A percentile compares a stretch with the other conserved stretches of the same genome.
These are phyloP conservation scores for Aspergillus fijiensis DNA, from an alignment of 2,329 filamentous ascomycete genomes.

Conservation along the genomic window DNA sequence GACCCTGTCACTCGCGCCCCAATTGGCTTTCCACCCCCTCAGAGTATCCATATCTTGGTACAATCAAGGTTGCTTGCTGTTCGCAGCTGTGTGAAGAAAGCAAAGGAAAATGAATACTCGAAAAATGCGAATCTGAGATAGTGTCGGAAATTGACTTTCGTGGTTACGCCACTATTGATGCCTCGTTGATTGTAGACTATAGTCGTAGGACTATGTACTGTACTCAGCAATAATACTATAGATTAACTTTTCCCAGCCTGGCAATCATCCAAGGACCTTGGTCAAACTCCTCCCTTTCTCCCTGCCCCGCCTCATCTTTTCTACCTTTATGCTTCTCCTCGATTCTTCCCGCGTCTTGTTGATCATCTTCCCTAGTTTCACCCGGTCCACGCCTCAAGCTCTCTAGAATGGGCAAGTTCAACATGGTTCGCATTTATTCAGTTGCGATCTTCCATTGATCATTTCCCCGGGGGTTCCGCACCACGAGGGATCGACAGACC, in stretches of 20 bases:
- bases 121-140: neutral
- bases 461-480: neutral
- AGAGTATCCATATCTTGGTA: too few relatives aligned
- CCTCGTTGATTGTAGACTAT: too few relatives aligned
- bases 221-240: too few relatives aligned
- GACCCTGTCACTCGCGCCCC: too few relatives aligned
- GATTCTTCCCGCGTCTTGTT: neutral
- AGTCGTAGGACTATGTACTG: too few relatives aligned
- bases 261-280: neutral
- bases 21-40: too few relatives aligned
- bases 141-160: slow-evolving; percentile 13
- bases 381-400: neutral
- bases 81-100: neutral
- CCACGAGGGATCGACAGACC: neutral
- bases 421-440: neutral
- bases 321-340: too few relatives aligned
- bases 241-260: neutral
- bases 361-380: neutral
- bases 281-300: too few relatives aligned
- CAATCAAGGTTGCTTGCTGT: too few relatives aligned
- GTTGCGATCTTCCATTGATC: neutral
- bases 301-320: too few relatives aligned
- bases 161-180: slow-evolving; percentile 12
- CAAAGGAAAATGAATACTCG: neutral
- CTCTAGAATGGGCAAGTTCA: neutral